These are phyloP conservation scores for Termitomyces sp. DNA, from an alignment of 768 basidiomycete genomes.

Conservation along the genomic window DNA sequence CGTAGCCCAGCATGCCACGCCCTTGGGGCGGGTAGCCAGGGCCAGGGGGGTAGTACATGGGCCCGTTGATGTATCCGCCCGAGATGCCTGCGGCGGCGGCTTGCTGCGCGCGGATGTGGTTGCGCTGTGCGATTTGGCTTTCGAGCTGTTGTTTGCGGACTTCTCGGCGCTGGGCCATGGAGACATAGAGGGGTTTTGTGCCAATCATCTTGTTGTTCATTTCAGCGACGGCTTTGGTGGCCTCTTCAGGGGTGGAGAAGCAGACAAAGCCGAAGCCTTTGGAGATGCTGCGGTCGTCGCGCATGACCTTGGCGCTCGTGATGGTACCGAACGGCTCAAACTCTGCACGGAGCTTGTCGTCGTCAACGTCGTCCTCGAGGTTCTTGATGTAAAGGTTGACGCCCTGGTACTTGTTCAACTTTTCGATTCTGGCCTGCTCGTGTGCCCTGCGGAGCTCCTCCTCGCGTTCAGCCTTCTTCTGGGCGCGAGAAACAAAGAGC, in stretches of 20 bases:
- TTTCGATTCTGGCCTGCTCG: slow-evolving; percentile 95
- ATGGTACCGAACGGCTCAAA: slow-evolving; percentile 97
- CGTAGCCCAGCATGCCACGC: slow-evolving; percentile 74
- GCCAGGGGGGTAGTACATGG: slow-evolving; percentile 84
- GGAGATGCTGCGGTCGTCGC: slow-evolving; percentile 87
- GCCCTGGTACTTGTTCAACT: slow-evolving; percentile 95
- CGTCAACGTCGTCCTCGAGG: slow-evolving; percentile 95
- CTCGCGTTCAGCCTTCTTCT: slow-evolving; percentile 98
- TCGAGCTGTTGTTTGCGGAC: slow-evolving; percentile 97
- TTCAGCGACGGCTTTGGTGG: slow-evolving; percentile 98
- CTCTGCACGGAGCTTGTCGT: slow-evolving; percentile 93
- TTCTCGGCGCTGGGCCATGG: slow-evolving; percentile 96
- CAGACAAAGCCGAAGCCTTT: slow-evolving; percentile 99
- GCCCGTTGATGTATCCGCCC: slow-evolving; percentile 75
- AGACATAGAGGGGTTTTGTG: slow-evolving; percentile 96
- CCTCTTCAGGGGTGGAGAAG: slow-evolving; percentile 97
- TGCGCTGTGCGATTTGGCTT: slow-evolving; percentile 97
- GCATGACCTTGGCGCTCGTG: slow-evolving; percentile 99
- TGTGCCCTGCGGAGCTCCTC: slow-evolving; percentile 91
- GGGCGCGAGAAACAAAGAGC: slow-evolving; percentile 92
- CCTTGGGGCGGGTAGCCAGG: slow-evolving; percentile 79
- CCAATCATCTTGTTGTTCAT: slow-evolving; percentile 99
- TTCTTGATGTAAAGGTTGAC: slow-evolving; percentile 99
- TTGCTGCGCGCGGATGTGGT: slow-evolving; percentile 95
- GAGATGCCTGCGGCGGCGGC: slow-evolving; percentile 84